Evolutionary conservation across 1,284 basidiomycete genomes (phyloP), one percentile per base, ranked within the genome.

Genomic region (Lentinus polychrous): DNA sequence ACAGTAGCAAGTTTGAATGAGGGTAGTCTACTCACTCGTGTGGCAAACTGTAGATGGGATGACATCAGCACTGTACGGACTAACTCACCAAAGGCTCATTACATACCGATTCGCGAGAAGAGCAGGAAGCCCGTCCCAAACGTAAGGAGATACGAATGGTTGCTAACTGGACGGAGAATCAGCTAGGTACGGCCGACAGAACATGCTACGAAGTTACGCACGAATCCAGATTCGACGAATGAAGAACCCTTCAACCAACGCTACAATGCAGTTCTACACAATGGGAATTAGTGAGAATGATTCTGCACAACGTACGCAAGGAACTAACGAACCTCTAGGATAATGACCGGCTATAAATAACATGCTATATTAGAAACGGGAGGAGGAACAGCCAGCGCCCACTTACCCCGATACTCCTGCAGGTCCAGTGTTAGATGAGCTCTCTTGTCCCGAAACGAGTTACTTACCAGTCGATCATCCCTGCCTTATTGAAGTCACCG

Each of bases 351-450:
- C 23, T 17, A n/a, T 6, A 11, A 27, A 27, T 14, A 39, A 3
- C 15, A n/a, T 8, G 22, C 15, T 6, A 39, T n/a, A 45, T 31
- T 37, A n/a, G 8, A 27, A 27, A 5, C 5, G 23, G 42, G 31
- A 20, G 18, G 20, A 37, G 10, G 14, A 45, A 11, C 15, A 10
- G 14, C 6, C 22, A 32, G 17, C 12, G n/a, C 3, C 3, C 2
- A 45, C 44, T 45, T 32, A 45, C 44, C 11, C 44, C 44, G 10
- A 31, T 12, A 31, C 44, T 45, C 44, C 44, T 45, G 34, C 15
- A 10, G 11, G 20, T 17, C 20, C 10, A 45, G 18, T n/a, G 34
- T 22, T 6, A 23, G 33, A 18, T 8, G 11, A 11, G 17, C 4
- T 10, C 11, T 12, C n/a, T 5, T 15, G 6, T 22, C 24, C 10